Percentiles rank a stretch among this genome's conserved stretches.
Evolutionary conservation across 73 alveolate species (phyloP).

Genomic region (Paramecium primaurelia): DNA sequence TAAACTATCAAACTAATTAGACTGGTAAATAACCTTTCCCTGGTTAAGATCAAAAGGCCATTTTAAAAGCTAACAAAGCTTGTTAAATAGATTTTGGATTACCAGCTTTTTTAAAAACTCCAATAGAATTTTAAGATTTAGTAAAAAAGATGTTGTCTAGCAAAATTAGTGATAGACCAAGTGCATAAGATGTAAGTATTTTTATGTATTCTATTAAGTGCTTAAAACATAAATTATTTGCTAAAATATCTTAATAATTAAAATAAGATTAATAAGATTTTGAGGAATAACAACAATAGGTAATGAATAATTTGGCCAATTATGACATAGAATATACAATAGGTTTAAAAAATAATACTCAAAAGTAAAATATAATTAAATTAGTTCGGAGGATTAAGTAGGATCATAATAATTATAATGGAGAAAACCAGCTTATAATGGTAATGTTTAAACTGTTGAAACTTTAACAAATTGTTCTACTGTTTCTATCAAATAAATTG

Average conservation of each 20-base stretch:
- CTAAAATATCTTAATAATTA: neutral
- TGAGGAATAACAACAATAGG: conserved; percentile 19
- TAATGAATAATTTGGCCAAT: conserved; percentile 8
- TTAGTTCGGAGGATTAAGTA: conserved; percentile 45
- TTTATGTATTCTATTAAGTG: conserved; percentile 17
- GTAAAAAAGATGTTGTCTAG: neutral
- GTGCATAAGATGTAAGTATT: conserved; percentile 13
- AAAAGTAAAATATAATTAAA: neutral
- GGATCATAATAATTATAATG: conserved; percentile 51
- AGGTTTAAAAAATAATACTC: neutral
- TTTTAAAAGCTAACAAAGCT: conserved; percentile 55
- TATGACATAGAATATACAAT: conserved; percentile 53
- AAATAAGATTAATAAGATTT: neutral
- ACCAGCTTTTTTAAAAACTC: conserved; percentile 40
- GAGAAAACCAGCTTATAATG: conserved; percentile 55
- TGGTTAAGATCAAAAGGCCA: conserved; percentile 49
- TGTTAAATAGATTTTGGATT: conserved; percentile 55
- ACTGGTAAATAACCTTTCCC: conserved; percentile 58
- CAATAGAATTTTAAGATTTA: conserved; percentile 35
- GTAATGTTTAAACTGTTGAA: conserved; percentile 51
- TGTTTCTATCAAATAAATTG: conserved; percentile 46
- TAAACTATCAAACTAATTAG: neutral
- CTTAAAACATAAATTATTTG: conserved; percentile 46
- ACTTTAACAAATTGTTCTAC: conserved; percentile 53
- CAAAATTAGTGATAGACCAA: conserved; percentile 3